Evolutionary conservation across 202 grass and related monocot genomes (phyloP).

Genomic region (Bolboschoenoplectus hybrid): DNA sequence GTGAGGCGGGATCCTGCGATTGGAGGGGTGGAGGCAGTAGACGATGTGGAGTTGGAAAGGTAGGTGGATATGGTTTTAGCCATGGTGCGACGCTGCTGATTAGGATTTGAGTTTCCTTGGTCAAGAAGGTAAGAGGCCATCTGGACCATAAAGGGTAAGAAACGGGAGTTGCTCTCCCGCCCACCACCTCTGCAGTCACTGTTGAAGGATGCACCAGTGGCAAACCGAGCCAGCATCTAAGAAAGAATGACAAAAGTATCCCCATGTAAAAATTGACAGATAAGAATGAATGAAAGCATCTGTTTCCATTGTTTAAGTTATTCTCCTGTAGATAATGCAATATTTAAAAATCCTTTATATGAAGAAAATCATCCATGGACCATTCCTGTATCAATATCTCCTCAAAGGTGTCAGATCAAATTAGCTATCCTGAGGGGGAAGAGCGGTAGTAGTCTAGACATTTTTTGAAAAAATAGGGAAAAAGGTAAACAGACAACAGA

Average conservation of each 20-base stretch:
- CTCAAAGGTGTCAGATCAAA: background rate
- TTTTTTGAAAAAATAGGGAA: background rate
- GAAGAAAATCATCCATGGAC: background rate
- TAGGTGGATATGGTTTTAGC: constrained; percentile 65
- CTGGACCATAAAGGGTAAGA: constrained; percentile 96
- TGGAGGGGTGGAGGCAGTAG: constrained; percentile 49
- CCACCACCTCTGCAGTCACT: constrained; percentile 90
- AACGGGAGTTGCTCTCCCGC: constrained; percentile 88
- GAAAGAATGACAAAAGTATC: constrained; percentile 28
- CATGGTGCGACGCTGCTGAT: constrained; percentile 67
- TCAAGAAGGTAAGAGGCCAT: constrained; percentile 86
- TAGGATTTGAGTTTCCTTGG: constrained; percentile 57
- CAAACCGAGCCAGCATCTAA: constrained; percentile 97
- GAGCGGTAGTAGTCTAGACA: background rate
- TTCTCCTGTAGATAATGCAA: background rate
- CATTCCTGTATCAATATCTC: background rate
- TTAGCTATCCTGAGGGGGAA: background rate
- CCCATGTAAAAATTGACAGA: background rate
- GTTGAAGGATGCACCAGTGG: constrained; percentile 84
- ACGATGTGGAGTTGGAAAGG: constrained; percentile 57
- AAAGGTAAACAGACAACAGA: background rate
- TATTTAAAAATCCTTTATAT: background rate
- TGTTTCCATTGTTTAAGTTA: background rate
- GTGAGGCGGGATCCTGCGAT: constrained; percentile 41
- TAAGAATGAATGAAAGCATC: background rate